These are phyloP conservation scores for Plantago major DNA, from an alignment of 257 asterid genomes.

Conservation along the genomic window DNA sequence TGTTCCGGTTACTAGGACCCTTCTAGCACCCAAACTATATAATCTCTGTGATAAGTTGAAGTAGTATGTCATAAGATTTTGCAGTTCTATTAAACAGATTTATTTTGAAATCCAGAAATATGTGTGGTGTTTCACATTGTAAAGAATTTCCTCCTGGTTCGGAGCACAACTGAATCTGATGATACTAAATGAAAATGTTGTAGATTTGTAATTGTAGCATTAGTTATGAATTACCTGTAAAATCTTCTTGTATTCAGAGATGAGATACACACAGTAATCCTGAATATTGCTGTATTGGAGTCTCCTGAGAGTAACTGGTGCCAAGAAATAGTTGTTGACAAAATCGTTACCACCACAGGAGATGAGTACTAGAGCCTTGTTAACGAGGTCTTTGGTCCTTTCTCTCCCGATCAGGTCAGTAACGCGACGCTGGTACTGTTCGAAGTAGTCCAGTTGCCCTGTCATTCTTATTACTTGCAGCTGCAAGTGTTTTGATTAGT, in stretches of 20 bases:
- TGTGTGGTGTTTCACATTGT: no score
- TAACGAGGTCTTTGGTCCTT: constrained; percentile 41
- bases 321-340: constrained; percentile 74
- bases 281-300: constrained; percentile 51
- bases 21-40: constrained; percentile 57
- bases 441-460: constrained; percentile 54
- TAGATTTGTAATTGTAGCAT: neutral
- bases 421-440: constrained; percentile 54
- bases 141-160: neutral
- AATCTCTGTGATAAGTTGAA: constrained; percentile 39
- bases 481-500: constrained; percentile 26
- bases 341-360: constrained; percentile 90
- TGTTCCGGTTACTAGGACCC: constrained; percentile 78
- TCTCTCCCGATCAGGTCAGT: constrained; percentile 44
- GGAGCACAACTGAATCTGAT: no score
- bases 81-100: neutral
- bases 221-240: constrained; percentile 38
- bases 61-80: neutral
- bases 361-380: constrained; percentile 60
- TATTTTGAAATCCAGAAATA: no score
- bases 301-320: constrained; percentile 64
- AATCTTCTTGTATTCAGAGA: constrained; percentile 68
- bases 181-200: neutral
- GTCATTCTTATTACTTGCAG: constrained; percentile 61
- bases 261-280: constrained; percentile 51